phyloP scores from a whole-genome alignment of 179 eudicot species.

The Corrigiola litoralis region DNA sequence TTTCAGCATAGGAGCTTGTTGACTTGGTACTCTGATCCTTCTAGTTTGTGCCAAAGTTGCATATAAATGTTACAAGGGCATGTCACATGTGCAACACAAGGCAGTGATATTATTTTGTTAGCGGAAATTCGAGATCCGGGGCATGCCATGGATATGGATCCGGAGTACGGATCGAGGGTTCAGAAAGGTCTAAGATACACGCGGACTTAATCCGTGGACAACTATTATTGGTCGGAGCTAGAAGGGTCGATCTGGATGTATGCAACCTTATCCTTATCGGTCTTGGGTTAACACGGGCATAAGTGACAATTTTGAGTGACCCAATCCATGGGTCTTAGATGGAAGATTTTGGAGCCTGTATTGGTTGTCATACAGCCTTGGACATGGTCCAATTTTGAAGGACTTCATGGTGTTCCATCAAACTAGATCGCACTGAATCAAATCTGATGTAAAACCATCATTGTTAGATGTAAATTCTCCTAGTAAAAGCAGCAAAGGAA shows the following conservation, averaged over 20 bases:
- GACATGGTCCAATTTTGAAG: not conserved
- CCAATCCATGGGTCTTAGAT: not conserved
- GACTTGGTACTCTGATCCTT: conserved; percentile 21
- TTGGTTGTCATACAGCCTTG: not conserved
- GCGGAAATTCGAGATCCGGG: not conserved
- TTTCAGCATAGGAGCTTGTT: conserved; percentile 26
- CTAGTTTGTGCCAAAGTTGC: conserved; percentile 25
- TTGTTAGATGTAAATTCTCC: not conserved
- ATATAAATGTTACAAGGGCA: no score
- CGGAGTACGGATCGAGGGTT: not conserved
- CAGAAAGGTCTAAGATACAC: no score
- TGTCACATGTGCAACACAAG: no score
- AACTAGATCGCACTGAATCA: no score
- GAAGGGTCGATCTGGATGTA: not conserved
- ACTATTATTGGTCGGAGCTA: no score
- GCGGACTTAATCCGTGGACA: no score
- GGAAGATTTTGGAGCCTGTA: not conserved
- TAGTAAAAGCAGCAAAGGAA: not conserved
- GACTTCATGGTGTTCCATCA: not conserved
- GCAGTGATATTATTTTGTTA: no score
- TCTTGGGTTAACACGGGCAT: not conserved
- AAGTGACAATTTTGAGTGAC: not conserved
- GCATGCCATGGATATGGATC: not conserved
- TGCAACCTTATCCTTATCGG: not conserved
- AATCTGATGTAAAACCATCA: no score